Evolutionary conservation across 2,329 filamentous ascomycete genomes (phyloP), one percentile per base, ranked within the genome.

Genomic region (Neonectria punicea): DNA sequence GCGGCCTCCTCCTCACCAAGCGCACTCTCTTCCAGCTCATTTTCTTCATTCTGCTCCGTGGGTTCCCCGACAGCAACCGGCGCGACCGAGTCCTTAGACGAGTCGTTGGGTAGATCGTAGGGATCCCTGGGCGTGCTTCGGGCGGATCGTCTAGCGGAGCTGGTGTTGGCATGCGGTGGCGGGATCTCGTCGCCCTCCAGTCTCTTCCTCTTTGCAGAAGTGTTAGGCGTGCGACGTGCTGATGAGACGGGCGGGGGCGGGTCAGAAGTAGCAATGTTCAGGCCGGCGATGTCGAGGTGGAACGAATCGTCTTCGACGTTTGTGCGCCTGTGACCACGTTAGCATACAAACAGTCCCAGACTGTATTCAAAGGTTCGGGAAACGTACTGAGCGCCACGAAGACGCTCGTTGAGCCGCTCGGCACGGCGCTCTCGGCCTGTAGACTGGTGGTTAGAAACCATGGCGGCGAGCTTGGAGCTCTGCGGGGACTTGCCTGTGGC

Each of bases 361-460:
- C 20, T 4, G 4, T 13, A n/a, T 18, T 2, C 2, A 2, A 10
- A 10, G 5, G 2, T 1, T 16, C 32, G 10, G 14, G 2, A 30
- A 13, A 76, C 85, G 69, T 82, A 89, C 88, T 87, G 86, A 46
- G 88, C 88, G 66, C 89, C 89, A 67, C 89, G 87, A 75, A 91
- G 85, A 74, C 89, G 88, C 79, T 89, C 84, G 67, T 88, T 87
- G 80, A 90, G 84, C 73, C 87, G 87, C 75, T 89, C 87, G 70
- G 87, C 86, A 70, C 88, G 87, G 74, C 83, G 85, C 87, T 79
- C 76, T 58, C 76, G 77, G 67, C 76, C 78, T 78, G 22, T 36
- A 13, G 59, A 49, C 72, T 66, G 72, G 61, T 16, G 6, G 14
- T 10, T 49, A 22, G 30, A 18, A 22, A 16, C 55, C 61, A 30